Evolutionary conservation across 768 basidiomycete species (phyloP).

Genomic region (Austroboletus festivus): DNA sequence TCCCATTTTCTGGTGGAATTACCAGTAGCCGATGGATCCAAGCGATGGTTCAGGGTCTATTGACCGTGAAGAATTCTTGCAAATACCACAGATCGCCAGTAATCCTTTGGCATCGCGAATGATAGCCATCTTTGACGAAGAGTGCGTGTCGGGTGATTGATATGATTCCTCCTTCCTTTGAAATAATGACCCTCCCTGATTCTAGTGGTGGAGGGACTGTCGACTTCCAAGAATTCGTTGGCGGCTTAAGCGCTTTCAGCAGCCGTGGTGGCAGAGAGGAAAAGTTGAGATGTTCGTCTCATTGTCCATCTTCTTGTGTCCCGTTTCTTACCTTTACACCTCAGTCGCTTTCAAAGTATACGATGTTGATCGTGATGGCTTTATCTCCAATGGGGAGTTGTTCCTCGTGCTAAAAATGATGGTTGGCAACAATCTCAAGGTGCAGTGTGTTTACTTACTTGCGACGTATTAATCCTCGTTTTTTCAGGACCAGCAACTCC

Average conservation of each 20-base stretch:
- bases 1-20: not conserved
- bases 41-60: constrained; percentile 98
- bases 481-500: constrained; percentile 89
- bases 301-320: not conserved
- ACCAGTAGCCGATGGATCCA: not conserved
- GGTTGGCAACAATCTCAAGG: constrained; percentile 99
- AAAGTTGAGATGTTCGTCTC: constrained; percentile 82
- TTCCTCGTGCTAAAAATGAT: constrained; percentile 99
- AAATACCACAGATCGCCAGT: constrained; percentile 98
- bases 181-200: not conserved
- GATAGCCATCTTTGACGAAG: constrained; percentile 99
- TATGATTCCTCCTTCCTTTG: not conserved
- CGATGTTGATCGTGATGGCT: constrained; percentile 97
- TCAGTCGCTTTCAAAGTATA: constrained; percentile 99
- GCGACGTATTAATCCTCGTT: not conserved
- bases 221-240: constrained; percentile 99
- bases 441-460: constrained; percentile 28
- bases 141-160: constrained; percentile 55
- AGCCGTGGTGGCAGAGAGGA: constrained; percentile 96
- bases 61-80: constrained; percentile 97
- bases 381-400: constrained; percentile 96
- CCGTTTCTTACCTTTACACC: constrained; percentile 1
- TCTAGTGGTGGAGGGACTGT: constrained; percentile 94
- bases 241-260: constrained; percentile 95
- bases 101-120: constrained; percentile 95